These are phyloP conservation scores for Rhododendron henanense DNA, from an alignment of 148 eudicot genomes.

Conservation along the genomic window DNA sequence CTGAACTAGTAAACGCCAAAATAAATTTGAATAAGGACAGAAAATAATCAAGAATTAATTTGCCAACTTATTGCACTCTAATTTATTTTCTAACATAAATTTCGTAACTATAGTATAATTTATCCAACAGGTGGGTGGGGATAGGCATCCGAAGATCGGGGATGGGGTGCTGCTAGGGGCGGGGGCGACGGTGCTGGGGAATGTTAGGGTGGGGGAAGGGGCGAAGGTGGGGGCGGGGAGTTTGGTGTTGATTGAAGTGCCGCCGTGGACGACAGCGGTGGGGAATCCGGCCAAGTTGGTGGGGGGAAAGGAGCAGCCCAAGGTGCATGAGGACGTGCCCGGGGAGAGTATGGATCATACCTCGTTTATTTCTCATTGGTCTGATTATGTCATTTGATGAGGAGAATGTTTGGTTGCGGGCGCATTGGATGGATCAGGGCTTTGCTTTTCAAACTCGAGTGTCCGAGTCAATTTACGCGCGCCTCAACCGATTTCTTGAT, in stretches of 20 bases:
- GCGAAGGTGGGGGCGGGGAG: constrained; percentile 49
- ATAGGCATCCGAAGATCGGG: constrained; percentile 52
- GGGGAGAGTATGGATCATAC: constrained; percentile 58
- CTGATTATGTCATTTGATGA: constrained; percentile 20
- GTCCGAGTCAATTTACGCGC: no score
- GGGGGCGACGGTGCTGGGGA: constrained; percentile 40
- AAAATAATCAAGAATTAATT: no score
- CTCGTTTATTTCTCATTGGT: constrained; percentile 37
- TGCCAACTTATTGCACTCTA: no score
- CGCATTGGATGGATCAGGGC: neutral
- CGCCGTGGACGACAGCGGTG: constrained; percentile 49
- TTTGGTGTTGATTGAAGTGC: constrained; percentile 48
- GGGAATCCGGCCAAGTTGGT: constrained; percentile 50
- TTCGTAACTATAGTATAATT: neutral
- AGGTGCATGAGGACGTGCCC: constrained; percentile 40
- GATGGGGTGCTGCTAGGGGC: constrained; percentile 50
- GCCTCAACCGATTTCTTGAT: neutral
- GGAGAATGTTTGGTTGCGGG: neutral
- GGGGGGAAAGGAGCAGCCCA: constrained; percentile 40
- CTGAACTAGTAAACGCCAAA: no score
- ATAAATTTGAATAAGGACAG: no score
- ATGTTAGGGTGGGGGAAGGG: constrained; percentile 41
- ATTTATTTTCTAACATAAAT: neutral
- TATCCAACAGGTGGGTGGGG: constrained; percentile 21
- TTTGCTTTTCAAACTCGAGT: no score